A percentile compares a stretch with the other conserved stretches of the same genome.
Evolutionary conservation across 371 early-diverging fungal species (phyloP).

Genomic region (Phascolomyces articulosus): DNA sequence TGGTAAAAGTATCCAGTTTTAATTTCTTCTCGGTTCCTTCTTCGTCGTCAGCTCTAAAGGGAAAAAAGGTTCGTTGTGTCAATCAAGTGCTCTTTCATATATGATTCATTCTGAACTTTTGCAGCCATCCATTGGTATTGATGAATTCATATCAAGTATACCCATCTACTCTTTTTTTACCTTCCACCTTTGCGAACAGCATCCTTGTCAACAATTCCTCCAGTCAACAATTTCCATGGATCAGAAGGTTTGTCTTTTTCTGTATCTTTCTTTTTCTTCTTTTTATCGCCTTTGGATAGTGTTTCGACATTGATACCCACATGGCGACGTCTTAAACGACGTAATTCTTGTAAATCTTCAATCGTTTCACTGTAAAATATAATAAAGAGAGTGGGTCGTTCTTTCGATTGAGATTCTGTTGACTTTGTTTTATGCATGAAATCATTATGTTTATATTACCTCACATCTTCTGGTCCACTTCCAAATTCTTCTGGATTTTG

Average conservation of each 20-base stretch:
- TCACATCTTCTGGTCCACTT: slow-evolving; percentile 21
- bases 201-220: slow-evolving; percentile 55
- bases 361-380: slow-evolving; percentile 47
- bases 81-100: too few relatives aligned
- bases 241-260: slow-evolving; percentile 33
- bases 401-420: too few relatives aligned
- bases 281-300: slow-evolving; percentile 59
- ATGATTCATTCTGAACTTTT: slow-evolving; percentile 2
- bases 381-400: neutral
- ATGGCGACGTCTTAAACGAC: slow-evolving; percentile 61
- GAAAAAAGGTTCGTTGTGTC: too few relatives aligned
- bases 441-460: slow-evolving; percentile 17
- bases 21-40: slow-evolving; percentile 39
- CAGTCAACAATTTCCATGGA: slow-evolving; percentile 59
- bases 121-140: too few relatives aligned
- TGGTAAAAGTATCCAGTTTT: slow-evolving; percentile 75
- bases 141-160: too few relatives aligned
- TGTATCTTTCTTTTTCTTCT: slow-evolving; percentile 46
- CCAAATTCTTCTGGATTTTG: neutral
- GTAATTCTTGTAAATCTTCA: slow-evolving; percentile 68
- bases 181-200: slow-evolving; percentile 32
- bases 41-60: slow-evolving; percentile 25
- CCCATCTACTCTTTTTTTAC: too few relatives aligned
- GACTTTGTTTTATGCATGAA: neutral
- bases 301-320: slow-evolving; percentile 65